Conservation (phyloP, 768 basidiomycete species). For the Agaricus blazei region DNA sequence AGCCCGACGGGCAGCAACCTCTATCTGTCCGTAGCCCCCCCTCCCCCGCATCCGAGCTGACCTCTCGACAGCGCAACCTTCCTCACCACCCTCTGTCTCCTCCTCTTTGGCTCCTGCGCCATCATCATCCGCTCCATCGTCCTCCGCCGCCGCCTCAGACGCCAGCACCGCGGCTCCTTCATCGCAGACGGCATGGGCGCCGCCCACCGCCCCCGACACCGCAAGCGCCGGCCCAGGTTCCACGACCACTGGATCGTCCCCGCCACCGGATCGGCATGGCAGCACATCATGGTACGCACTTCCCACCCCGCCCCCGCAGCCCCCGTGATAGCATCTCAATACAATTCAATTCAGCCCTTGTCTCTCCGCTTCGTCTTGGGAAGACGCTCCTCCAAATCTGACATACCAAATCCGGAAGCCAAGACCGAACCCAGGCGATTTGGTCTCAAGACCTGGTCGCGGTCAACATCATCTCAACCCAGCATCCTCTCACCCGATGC, state of each 20-base stretch:
- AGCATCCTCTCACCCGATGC: not conserved
- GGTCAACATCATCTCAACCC: not conserved
- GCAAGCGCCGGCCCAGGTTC: slow-evolving; percentile 43
- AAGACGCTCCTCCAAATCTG: not conserved
- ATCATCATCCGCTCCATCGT: slow-evolving; percentile 63
- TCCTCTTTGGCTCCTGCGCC: slow-evolving; percentile 58
- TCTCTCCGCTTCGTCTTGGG: slow-evolving; percentile 2
- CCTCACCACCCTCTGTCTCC: slow-evolving; percentile 64
- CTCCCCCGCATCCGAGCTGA: slow-evolving; percentile 3
- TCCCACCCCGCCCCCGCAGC: no score
- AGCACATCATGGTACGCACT: slow-evolving; percentile 40
- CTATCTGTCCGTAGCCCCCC: slow-evolving; percentile 31
- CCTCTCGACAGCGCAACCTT: slow-evolving; percentile 54
- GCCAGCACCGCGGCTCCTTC: slow-evolving; percentile 47
- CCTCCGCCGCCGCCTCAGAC: slow-evolving; percentile 52
- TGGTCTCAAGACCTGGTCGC: slow-evolving; percentile 2
- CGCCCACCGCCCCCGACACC: slow-evolving; percentile 33
- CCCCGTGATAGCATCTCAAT: not conserved
- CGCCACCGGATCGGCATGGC: slow-evolving; percentile 35
- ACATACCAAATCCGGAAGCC: not conserved
- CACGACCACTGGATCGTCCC: slow-evolving; percentile 39
- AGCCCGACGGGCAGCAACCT: slow-evolving; percentile 31
- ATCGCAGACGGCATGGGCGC: slow-evolving; percentile 44
- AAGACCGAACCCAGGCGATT: not conserved
- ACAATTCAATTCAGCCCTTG: not conserved